Conservation (phyloP, 441 rosid genomes). For the Eugenia klotzschiana region DNA sequence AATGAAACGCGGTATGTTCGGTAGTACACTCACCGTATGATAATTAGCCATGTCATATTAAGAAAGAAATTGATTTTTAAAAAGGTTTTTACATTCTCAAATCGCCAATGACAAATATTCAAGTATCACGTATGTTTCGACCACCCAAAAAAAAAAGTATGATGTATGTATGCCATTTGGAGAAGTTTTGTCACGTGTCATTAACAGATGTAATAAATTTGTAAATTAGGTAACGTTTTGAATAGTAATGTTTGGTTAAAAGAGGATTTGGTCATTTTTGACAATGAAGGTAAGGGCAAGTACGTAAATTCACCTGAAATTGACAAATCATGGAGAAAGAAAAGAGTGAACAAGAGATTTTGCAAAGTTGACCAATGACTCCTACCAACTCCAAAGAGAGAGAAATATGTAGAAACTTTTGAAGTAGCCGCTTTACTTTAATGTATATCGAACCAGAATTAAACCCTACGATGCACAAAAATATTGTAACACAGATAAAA, state of each 20-base stretch:
- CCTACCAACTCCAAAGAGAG: not conserved
- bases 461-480: not conserved
- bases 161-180: not conserved
- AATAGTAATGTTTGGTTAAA: not conserved
- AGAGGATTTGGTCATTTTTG: not conserved
- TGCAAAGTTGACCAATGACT: not conserved
- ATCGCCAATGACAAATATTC: not conserved
- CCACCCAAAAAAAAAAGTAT: not conserved
- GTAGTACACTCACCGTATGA: not conserved
- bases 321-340: not conserved
- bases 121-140: not conserved
- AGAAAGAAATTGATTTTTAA: not conserved
- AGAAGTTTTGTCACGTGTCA: not conserved
- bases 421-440: not conserved
- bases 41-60: not conserved
- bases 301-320: not conserved
- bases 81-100: not conserved
- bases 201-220: not conserved
- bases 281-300: not conserved
- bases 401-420: not conserved
- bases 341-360: not conserved
- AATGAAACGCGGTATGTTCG: not conserved
- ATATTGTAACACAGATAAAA: not conserved
- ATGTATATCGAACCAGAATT: not conserved
- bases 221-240: not conserved